Evolutionary conservation across 148 eudicot genomes (phyloP).

Genomic region (Silene conica): DNA sequence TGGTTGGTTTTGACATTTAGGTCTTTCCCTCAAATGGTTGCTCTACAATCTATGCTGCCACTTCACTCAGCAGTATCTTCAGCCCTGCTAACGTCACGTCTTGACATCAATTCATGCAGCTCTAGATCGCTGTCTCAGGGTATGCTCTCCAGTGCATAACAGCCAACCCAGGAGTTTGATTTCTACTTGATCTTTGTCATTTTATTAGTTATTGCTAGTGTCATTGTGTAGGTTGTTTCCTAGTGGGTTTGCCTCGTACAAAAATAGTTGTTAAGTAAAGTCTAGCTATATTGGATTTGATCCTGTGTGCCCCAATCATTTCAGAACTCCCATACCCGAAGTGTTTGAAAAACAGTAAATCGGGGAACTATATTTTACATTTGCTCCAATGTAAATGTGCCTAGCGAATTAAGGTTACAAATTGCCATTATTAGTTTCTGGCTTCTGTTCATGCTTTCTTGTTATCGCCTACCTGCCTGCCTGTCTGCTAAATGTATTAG

Average conservation of each 20-base stretch:
- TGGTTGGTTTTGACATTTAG: constrained; percentile 35
- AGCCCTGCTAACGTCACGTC: constrained; percentile 77
- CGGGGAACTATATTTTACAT: background rate
- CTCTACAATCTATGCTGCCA: constrained; percentile 72
- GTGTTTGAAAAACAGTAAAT: too few relatives aligned
- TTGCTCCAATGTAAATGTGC: background rate
- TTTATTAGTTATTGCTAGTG: constrained; percentile 11
- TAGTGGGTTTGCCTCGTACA: background rate
- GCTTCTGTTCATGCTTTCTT: background rate
- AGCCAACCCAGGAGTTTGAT: constrained; percentile 98
- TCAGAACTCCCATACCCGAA: too few relatives aligned
- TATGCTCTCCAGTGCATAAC: constrained; percentile 51
- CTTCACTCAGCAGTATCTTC: constrained; percentile 78
- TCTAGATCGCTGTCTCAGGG: constrained; percentile 96
- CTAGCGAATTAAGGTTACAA: background rate
- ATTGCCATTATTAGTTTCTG: too few relatives aligned
- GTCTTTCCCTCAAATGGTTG: constrained; percentile 63
- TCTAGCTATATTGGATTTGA: background rate
- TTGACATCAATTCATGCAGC: constrained; percentile 64
- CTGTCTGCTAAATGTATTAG: too few relatives aligned
- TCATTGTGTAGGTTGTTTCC: background rate
- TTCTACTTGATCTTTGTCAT: constrained; percentile 33
- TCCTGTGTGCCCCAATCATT: background rate
- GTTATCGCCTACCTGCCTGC: background rate
- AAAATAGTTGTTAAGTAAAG: background rate